Evolutionary conservation across 192 early-diverging fungal species (phyloP).

Genomic region (Coemansia brasiliensis): DNA sequence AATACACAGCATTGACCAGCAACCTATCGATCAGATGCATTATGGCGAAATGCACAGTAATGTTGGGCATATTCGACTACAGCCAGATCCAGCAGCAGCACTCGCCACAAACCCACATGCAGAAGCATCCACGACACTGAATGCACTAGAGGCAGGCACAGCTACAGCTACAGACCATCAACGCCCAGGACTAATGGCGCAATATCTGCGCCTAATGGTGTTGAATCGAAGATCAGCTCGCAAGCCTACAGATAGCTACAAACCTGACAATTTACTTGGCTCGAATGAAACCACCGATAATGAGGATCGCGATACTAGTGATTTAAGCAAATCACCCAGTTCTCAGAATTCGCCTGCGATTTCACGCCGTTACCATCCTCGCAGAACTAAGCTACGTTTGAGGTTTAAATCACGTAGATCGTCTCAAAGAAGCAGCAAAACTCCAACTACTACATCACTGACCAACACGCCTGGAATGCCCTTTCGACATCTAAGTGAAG

Average conservation of each 20-base stretch:
- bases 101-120: slow-evolving; percentile 5
- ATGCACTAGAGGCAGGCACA: slow-evolving; percentile 1
- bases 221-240: slow-evolving; percentile 22
- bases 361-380: neutral
- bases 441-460: slow-evolving; percentile 9
- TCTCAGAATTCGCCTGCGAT: too few species aligned
- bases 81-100: slow-evolving; percentile 27
- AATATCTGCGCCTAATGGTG: slow-evolving; percentile 39
- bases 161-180: slow-evolving; percentile 1
- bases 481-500: slow-evolving; percentile 49
- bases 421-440: neutral
- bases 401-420: slow-evolving; percentile 6
- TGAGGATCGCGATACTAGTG: too few species aligned
- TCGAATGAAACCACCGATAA: neutral
- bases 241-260: neutral
- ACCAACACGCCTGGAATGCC: slow-evolving; percentile 27
- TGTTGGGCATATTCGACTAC: slow-evolving; percentile 40
- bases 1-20: slow-evolving; percentile 33
- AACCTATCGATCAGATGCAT: slow-evolving; percentile 7
- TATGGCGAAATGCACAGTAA: slow-evolving; percentile 21
- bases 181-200: slow-evolving; percentile 33
- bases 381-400: slow-evolving; percentile 4
- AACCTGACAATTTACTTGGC: neutral
- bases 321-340: too few species aligned
- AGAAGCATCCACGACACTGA: neutral